These are phyloP conservation scores for Trichoderma semiorbis DNA, from an alignment of 2,329 filamentous ascomycete genomes.

Conservation along the genomic window DNA sequence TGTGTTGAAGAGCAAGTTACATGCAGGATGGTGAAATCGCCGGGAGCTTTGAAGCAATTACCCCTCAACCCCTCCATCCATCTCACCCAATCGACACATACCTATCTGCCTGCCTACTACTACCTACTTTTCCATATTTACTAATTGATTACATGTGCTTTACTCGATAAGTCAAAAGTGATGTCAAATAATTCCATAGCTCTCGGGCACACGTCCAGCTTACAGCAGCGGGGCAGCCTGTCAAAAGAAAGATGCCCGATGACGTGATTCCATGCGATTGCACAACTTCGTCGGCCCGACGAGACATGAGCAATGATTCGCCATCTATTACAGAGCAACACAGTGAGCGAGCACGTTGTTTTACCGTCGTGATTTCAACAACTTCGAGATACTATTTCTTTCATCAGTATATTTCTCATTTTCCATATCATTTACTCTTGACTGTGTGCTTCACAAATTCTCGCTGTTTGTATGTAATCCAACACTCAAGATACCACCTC, in stretches of 20 bases:
- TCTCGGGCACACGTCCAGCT: not conserved
- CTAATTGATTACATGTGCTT: not conserved
- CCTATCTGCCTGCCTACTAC: not conserved
- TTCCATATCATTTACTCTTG: not conserved
- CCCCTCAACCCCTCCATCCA: not conserved
- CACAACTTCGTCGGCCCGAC: not conserved
- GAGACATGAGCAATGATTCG: not conserved
- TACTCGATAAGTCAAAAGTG: not conserved
- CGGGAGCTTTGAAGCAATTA: not conserved
- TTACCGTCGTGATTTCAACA: no score
- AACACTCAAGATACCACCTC: not conserved
- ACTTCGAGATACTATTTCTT: no score
- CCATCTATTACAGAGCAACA: not conserved
- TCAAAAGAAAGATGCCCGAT: not conserved
- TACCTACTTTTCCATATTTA: not conserved
- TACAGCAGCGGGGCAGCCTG: not conserved
- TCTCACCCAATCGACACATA: not conserved
- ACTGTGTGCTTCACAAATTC: not conserved
- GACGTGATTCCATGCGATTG: slow-evolving; percentile 9
- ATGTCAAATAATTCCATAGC: not conserved
- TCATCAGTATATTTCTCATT: not conserved
- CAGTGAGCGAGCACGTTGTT: not conserved
- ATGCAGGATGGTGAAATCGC: not conserved
- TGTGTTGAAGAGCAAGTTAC: no score
- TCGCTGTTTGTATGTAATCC: not conserved